Evolutionary conservation across 1,284 basidiomycete genomes (phyloP), one percentile per base, ranked within the genome.

Genomic region (Trichosporon sp.): DNA sequence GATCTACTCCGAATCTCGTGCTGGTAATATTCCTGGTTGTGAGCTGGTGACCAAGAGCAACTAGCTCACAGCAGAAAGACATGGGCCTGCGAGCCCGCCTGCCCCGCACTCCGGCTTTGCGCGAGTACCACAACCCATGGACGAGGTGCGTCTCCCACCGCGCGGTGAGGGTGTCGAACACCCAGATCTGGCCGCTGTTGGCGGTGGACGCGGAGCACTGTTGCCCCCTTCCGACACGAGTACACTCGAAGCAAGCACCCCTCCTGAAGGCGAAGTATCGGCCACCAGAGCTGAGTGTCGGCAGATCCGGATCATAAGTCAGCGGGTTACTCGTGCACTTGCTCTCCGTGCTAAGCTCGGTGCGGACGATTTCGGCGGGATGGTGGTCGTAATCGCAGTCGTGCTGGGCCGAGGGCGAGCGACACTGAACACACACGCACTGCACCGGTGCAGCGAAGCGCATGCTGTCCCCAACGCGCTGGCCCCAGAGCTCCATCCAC

Each of bases 241-340:
- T n/a, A 6, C 59, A 63, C 31, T 35, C 32, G 3, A 37, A 5
- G 35, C 59, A 63, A 12, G 59, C 31, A 4, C 16, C 31, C 11
- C 59, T 12, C 1, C 59, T 12, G 59, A 63, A 63, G 14, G 59
- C 59, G 59, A 63, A 63, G 32, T 63, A 63, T 31, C 59, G 59
- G 14, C 31, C 59, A 16, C 59, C 59, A 14, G 59, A 37, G 32
- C 31, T 63, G 10, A 63, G 59, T 7, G 59, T 35, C 12, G 59
- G 59, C 59, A 63, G 59, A 1, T 35, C 59, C 12, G 59, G 59
- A 16, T 63, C 59, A 12, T 35, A 63, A 12, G 32, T 63, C 16
- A 63, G 32, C 14, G 59, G 59, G 35, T 63, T 63, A 14, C 11
- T 16, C 4, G 51, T 54, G 51, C 51, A 54, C 51, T 26, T 21